A percentile compares a stretch with the other conserved stretches of the same genome.
Evolutionary conservation across 192 early-diverging fungal species (phyloP).

Genomic region (Lobulomyces angularis): DNA sequence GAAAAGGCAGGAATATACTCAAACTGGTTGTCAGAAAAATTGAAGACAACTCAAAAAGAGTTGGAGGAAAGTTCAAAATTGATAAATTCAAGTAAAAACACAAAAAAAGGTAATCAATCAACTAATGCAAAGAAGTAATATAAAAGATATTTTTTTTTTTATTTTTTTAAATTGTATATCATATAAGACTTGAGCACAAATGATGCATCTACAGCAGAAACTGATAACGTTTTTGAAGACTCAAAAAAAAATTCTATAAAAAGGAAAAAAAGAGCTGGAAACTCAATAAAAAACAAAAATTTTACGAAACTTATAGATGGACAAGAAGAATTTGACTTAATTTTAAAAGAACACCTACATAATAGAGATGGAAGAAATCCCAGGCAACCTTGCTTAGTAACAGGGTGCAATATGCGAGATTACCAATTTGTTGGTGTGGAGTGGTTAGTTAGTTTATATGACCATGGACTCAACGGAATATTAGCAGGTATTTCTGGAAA

Average conservation of each 20-base stretch:
- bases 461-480: slow-evolving; percentile 83
- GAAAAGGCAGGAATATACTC: slow-evolving; percentile 73
- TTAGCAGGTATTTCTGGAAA: too few species aligned
- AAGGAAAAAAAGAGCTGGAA: slow-evolving; percentile 10
- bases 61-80: slow-evolving; percentile 20
- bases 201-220: slow-evolving; percentile 22
- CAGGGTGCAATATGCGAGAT: slow-evolving; percentile 53
- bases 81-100: not conserved
- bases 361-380: not conserved
- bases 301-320: slow-evolving; percentile 2
- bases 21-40: slow-evolving; percentile 58
- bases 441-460: slow-evolving; percentile 89
- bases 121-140: too few species aligned
- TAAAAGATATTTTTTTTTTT: too few species aligned
- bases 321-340: not conserved
- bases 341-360: not conserved
- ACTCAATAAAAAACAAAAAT: slow-evolving; percentile 10
- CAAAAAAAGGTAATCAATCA: slow-evolving; percentile 1
- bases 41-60: slow-evolving; percentile 63
- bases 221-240: slow-evolving; percentile 4
- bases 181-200: not conserved
- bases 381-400: slow-evolving; percentile 18
- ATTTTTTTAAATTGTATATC: too few species aligned
- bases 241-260: slow-evolving; percentile 4
- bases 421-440: slow-evolving; percentile 92